Evolutionary conservation across 768 basidiomycete genomes (phyloP).

Genomic region (Lentinula aciculospora): DNA sequence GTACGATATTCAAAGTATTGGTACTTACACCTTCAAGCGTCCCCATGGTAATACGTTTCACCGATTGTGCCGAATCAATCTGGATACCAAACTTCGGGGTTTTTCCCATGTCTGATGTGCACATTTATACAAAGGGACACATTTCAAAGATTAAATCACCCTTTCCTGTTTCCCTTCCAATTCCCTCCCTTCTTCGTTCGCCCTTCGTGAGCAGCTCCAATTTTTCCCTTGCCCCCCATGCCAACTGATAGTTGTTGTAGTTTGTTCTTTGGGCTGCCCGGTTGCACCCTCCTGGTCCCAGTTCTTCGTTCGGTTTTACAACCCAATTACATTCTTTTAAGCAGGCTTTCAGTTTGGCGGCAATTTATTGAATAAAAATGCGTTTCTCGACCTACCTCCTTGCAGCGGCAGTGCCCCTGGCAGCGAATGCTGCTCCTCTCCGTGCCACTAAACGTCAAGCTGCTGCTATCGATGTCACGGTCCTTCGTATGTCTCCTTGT

Average conservation of each 20-base stretch:
- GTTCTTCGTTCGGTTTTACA: slow-evolving; percentile 26
- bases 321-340: slow-evolving; percentile 33
- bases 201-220: neutral
- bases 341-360: slow-evolving; percentile 37
- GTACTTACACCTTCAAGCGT: neutral
- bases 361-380: slow-evolving; percentile 32
- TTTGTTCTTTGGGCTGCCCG: slow-evolving; percentile 61
- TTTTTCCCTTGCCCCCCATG: neutral
- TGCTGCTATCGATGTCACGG: slow-evolving; percentile 41
- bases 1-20: neutral
- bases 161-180: neutral
- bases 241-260: slow-evolving; percentile 14
- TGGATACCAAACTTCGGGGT: neutral
- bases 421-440: slow-evolving; percentile 46
- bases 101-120: neutral
- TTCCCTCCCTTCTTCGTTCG: slow-evolving; percentile 6
- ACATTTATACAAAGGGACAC: neutral
- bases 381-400: slow-evolving; percentile 39
- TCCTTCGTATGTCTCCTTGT: slow-evolving; percentile 47
- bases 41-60: neutral
- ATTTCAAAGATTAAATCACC: neutral
- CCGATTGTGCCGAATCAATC: neutral
- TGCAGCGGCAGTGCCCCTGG: slow-evolving; percentile 34
- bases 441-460: slow-evolving; percentile 26
- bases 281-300: slow-evolving; percentile 56